Evolutionary conservation across 2,329 filamentous ascomycete species (phyloP).

Genomic region (Pseudogymnoascus sp.): DNA sequence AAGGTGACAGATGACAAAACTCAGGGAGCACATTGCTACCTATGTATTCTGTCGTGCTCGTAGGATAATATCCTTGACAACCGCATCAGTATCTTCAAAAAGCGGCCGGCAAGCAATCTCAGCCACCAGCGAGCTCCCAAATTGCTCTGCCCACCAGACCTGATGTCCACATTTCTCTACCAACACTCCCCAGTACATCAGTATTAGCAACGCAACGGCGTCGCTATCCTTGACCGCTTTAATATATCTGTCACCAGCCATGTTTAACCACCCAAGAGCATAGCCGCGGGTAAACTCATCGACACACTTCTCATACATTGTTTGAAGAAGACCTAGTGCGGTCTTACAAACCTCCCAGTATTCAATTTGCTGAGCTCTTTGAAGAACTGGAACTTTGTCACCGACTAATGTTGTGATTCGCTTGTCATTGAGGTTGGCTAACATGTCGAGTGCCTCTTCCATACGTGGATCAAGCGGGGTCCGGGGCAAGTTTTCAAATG

Average conservation of each 20-base stretch:
- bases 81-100: not conserved
- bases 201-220: constrained; percentile 14
- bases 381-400: not conserved
- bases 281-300: constrained; percentile 14
- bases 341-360: constrained; percentile 16
- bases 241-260: constrained; percentile 18
- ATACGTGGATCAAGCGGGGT: constrained; percentile 5
- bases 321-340: constrained; percentile 12
- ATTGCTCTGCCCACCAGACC: constrained; percentile 17
- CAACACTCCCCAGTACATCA: constrained; percentile 20
- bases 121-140: constrained; percentile 14
- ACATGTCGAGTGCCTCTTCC: constrained; percentile 8
- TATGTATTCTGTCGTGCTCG: not conserved
- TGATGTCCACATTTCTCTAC: constrained; percentile 13
- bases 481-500: constrained; percentile 12
- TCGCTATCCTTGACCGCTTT: constrained; percentile 14
- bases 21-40: not conserved
- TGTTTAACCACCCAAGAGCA: constrained; percentile 16
- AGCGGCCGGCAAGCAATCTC: constrained; percentile 12
- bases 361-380: constrained; percentile 11
- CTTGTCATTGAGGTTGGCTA: constrained; percentile 13
- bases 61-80: not conserved
- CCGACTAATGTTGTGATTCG: constrained; percentile 9
- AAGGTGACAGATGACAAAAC: too few species aligned
- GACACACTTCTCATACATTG: constrained; percentile 15